Conservation (phyloP, 495 filamentous ascomycete species). For the Penicillium coprophilum region DNA sequence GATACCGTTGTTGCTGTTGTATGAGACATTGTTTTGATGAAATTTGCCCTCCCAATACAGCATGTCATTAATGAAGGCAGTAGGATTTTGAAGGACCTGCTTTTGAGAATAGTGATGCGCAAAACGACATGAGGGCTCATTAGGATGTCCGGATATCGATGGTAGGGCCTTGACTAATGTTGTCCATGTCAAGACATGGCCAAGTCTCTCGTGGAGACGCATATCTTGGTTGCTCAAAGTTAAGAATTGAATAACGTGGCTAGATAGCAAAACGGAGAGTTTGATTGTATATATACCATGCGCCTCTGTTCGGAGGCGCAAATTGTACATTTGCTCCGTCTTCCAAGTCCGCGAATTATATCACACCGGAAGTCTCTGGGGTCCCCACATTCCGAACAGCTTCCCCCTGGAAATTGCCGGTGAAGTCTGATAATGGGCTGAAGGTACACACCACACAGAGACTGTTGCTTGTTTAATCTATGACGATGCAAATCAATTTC, state of each 20-base stretch:
- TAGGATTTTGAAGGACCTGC: constrained; percentile 24
- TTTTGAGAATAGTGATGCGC: constrained; percentile 24
- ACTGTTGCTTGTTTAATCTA: too few species aligned
- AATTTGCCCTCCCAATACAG: constrained; percentile 40
- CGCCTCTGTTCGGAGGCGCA: background rate
- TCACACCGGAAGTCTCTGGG: background rate
- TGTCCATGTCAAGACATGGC: background rate
- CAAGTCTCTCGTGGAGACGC: constrained; percentile 1
- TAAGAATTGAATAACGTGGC: too few species aligned
- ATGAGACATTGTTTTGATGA: constrained; percentile 35
- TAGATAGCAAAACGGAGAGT: background rate
- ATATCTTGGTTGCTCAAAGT: background rate
- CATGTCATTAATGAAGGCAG: constrained; percentile 28
- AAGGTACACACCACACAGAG: too few species aligned
- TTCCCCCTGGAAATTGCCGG: background rate
- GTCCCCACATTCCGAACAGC: background rate
- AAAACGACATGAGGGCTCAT: constrained; percentile 32
- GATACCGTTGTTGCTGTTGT: constrained; percentile 36
- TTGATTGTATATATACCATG: background rate
- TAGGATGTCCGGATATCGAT: background rate
- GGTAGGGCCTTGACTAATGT: constrained; percentile 8
- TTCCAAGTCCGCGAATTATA: background rate
- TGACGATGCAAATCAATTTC: too few species aligned
- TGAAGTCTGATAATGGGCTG: too few species aligned
- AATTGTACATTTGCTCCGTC: background rate